These are phyloP conservation scores for Solanum sitiens DNA, from an alignment of 257 asterid genomes.

Conservation along the genomic window DNA sequence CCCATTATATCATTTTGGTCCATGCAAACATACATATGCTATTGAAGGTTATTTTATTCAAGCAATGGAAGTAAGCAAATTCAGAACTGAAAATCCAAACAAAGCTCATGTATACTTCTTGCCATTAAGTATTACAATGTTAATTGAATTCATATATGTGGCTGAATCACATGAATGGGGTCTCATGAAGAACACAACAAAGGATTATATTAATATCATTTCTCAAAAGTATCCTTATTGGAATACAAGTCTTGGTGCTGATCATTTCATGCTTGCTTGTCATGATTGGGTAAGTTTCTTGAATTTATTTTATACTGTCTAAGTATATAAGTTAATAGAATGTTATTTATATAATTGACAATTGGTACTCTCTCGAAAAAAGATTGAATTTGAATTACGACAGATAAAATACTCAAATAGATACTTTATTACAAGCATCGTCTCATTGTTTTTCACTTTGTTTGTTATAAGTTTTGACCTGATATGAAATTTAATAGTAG, in stretches of 20 bases:
- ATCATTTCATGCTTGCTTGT: conserved; percentile 81
- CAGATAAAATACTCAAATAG: not conserved
- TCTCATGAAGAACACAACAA: conserved; percentile 20
- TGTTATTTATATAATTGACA: not conserved
- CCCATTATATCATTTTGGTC: conserved; percentile 63
- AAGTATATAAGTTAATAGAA: not conserved
- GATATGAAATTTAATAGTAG: not conserved
- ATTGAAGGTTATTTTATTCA: conserved; percentile 60
- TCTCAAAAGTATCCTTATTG: conserved; percentile 46
- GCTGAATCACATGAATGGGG: conserved; percentile 40
- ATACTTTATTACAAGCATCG: not conserved
- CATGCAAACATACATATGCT: conserved; percentile 49
- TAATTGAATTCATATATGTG: conserved; percentile 32
- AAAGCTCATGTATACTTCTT: conserved; percentile 55
- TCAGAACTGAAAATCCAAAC: conserved; percentile 41
- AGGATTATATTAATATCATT: conserved; percentile 19
- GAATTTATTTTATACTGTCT: not conserved
- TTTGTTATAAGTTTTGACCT: not conserved
- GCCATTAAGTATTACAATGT: conserved; percentile 53
- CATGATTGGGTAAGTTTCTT: conserved; percentile 62
- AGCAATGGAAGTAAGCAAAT: conserved; percentile 30
- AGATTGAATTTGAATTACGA: not conserved
- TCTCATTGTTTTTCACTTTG: not conserved
- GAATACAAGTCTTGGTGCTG: conserved; percentile 72
- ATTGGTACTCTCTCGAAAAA: not conserved